A percentile compares a stretch with the other conserved stretches of the same genome.
These are phyloP conservation scores for Sparassis latifolia DNA, from an alignment of 1,284 basidiomycete species.

Conservation along the genomic window DNA sequence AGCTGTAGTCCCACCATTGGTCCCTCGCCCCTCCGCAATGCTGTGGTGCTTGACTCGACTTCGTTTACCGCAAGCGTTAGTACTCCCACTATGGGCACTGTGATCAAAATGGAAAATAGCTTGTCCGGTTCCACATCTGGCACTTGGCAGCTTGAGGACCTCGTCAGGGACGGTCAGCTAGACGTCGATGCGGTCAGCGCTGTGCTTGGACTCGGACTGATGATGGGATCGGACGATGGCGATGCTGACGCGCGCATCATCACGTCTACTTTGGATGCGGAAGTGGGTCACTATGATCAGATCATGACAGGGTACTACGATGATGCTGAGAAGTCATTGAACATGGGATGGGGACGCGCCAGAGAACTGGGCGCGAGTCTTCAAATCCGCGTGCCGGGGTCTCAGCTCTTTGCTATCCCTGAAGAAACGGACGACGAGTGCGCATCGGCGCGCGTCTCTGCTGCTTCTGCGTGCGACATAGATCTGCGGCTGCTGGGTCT, in stretches of 20 bases:
- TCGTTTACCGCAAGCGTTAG: background rate
- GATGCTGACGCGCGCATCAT: background rate
- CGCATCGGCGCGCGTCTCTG: constrained; percentile 21
- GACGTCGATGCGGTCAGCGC: constrained; percentile 26
- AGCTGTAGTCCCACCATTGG: constrained; percentile 11
- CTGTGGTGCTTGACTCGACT: constrained; percentile 4
- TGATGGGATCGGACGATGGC: background rate
- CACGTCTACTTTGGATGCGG: background rate
- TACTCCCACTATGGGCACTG: background rate
- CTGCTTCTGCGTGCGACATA: constrained; percentile 3
- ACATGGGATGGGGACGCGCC: constrained; percentile 7
- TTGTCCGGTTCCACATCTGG: background rate
- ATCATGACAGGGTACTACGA: background rate
- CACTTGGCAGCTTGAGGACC: constrained; percentile 21
- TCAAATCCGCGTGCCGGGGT: constrained; percentile 17
- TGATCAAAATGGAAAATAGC: background rate
- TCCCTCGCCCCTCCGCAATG: constrained; percentile 15
- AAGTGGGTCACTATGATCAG: background rate
- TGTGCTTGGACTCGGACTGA: constrained; percentile 20
- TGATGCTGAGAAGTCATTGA: background rate
- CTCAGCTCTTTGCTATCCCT: constrained; percentile 21
- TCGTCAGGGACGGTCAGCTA: constrained; percentile 19
- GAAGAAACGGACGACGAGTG: constrained; percentile 24
- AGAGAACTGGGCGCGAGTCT: constrained; percentile 7
- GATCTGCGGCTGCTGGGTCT: constrained; percentile 4